These are phyloP conservation scores for Rubia balearica DNA, from an alignment of 305 asterid genomes.

Conservation along the genomic window DNA sequence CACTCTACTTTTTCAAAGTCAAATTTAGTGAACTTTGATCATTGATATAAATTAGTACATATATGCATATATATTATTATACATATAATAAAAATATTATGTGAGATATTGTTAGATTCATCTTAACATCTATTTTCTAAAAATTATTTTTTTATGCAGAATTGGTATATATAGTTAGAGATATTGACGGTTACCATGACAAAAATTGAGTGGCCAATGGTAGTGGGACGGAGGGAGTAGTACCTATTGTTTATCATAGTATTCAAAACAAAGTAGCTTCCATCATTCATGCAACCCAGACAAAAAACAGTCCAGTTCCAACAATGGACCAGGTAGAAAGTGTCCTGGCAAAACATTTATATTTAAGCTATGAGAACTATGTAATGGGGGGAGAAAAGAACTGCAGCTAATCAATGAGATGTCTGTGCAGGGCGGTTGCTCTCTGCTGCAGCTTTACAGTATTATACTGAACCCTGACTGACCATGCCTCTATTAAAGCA, in stretches of 20 bases:
- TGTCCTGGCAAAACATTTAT: background rate
- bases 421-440: background rate
- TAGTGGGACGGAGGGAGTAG: too few species aligned
- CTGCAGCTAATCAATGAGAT: background rate
- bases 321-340: background rate
- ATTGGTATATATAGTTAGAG: too few species aligned
- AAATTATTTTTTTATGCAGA: too few species aligned
- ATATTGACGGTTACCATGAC: too few species aligned
- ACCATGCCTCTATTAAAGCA: background rate
- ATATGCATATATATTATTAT: too few species aligned
- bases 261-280: background rate
- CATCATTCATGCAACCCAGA: background rate
- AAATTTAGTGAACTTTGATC: too few species aligned
- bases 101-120: too few species aligned
- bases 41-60: too few species aligned
- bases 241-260: background rate
- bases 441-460: background rate
- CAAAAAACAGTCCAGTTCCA: background rate
- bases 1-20: too few species aligned
- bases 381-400: background rate
- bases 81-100: too few species aligned
- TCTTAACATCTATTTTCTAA: too few species aligned
- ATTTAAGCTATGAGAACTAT: background rate
- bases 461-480: background rate
- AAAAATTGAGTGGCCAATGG: too few species aligned